Conservation (phyloP, 2,329 filamentous ascomycete genomes). For the Fusarium anthophilum region DNA sequence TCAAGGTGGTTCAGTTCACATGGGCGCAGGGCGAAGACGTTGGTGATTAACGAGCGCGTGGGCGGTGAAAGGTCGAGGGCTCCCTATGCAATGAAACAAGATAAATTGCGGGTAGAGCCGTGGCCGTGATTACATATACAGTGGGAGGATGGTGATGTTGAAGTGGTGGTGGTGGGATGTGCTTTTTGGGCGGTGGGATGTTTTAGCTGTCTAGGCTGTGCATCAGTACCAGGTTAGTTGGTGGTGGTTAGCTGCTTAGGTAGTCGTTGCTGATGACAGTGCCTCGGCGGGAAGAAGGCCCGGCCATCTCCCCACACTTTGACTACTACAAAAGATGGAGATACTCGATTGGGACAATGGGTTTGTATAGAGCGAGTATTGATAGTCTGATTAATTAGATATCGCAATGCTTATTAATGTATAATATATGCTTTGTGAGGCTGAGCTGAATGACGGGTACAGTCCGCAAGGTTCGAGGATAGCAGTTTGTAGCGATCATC, state of each 20-base stretch:
- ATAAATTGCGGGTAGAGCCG: background rate
- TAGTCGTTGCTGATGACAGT: constrained; percentile 20
- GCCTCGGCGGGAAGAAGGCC: constrained; percentile 39
- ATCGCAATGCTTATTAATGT: too few species aligned
- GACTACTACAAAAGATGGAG: background rate
- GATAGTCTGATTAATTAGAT: too few species aligned
- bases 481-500: background rate
- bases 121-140: constrained; percentile 24
- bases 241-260: constrained; percentile 8
- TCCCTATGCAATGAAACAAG: background rate
- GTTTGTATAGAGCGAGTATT: background rate
- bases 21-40: constrained; percentile 40
- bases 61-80: background rate
- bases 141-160: constrained; percentile 1
- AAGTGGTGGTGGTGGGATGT: constrained; percentile 5
- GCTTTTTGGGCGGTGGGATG: constrained; percentile 37
- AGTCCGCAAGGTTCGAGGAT: background rate
- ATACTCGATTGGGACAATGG: background rate
- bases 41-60: background rate
- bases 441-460: background rate
- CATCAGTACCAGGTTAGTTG: background rate
- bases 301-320: constrained; percentile 26
- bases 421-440: background rate
- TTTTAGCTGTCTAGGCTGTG: constrained; percentile 6
- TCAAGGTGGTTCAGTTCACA: constrained; percentile 46